Evolutionary conservation across 176 grass and related monocot genomes (phyloP).

Genomic region (Miscanthus lutarioriparius): DNA sequence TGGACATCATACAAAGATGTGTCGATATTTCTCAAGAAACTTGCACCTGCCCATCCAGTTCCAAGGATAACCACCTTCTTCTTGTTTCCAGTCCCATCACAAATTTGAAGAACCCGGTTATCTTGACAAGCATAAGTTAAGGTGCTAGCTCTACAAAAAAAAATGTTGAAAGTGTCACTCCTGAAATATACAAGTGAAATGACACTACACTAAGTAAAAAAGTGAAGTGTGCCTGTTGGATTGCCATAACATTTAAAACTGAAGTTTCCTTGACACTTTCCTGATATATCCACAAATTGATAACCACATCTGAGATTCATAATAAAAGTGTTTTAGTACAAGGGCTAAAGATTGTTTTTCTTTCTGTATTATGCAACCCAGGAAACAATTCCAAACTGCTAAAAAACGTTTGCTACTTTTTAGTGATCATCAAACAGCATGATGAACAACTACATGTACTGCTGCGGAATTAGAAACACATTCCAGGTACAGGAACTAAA

Average conservation of each 20-base stretch:
- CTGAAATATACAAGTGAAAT: neutral
- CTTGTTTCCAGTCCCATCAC: slow-evolving; percentile 54
- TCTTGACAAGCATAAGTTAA: slow-evolving; percentile 70
- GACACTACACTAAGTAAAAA: neutral
- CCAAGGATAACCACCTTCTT: slow-evolving; percentile 91
- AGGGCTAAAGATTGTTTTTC: neutral
- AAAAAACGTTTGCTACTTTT: neutral
- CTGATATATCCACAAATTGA: neutral
- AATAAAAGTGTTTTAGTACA: neutral
- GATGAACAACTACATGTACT: neutral
- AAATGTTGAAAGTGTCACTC: neutral
- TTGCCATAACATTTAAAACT: neutral
- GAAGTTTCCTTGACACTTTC: neutral
- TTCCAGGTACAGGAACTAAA: neutral
- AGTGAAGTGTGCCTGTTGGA: neutral
- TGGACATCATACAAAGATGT: slow-evolving; percentile 89
- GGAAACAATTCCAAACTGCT: neutral
- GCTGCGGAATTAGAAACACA: neutral
- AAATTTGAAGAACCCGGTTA: slow-evolving; percentile 47
- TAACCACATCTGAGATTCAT: neutral
- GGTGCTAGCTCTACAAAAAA: slow-evolving; percentile 57
- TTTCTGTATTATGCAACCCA: slow-evolving; percentile 3
- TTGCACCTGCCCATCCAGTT: slow-evolving; percentile 87
- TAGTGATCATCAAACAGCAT: neutral
- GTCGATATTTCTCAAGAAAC: slow-evolving; percentile 87